Evolutionary conservation across 768 basidiomycete species (phyloP).

Genomic region (Lentinus brumalis): DNA sequence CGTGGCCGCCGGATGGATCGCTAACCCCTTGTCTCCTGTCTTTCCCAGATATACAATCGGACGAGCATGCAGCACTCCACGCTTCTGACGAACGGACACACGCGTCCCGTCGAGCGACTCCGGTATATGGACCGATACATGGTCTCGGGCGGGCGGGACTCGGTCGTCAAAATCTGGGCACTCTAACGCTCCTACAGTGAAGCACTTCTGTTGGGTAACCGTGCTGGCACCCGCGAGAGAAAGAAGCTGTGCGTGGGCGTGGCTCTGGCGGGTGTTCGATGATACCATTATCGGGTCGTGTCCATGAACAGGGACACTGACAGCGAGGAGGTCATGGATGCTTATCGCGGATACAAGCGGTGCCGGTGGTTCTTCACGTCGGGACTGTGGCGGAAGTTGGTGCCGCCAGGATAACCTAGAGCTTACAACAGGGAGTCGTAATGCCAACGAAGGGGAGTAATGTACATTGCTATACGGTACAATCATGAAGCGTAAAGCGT

Average conservation of each 20-base stretch:
- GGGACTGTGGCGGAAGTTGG: not conserved
- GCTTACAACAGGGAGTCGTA: not conserved
- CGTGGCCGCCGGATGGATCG: constrained; percentile 1
- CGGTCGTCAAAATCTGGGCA: constrained; percentile 90
- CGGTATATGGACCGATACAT: constrained; percentile 97
- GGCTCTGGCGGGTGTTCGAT: not conserved
- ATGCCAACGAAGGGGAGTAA: constrained; percentile 12
- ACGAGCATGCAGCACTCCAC: constrained; percentile 88
- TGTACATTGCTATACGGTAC: constrained; percentile 20
- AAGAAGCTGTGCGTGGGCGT: not conserved
- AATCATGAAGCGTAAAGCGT: not conserved
- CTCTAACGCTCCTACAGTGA: constrained; percentile 47
- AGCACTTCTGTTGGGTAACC: not conserved
- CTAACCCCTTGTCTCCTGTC: constrained; percentile 2
- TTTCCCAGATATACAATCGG: constrained; percentile 83
- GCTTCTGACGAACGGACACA: constrained; percentile 90
- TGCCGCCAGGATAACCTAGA: not conserved
- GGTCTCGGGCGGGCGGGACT: constrained; percentile 86
- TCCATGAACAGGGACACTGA: not conserved
- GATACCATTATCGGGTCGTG: not conserved
- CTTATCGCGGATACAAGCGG: not conserved
- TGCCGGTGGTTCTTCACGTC: not conserved
- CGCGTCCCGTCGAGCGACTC: constrained; percentile 80
- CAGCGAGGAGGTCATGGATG: not conserved
- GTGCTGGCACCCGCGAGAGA: not conserved